phyloP scores from a whole-genome alignment of 1,139 yeast genomes.

The Arxiozyma bovina region DNA sequence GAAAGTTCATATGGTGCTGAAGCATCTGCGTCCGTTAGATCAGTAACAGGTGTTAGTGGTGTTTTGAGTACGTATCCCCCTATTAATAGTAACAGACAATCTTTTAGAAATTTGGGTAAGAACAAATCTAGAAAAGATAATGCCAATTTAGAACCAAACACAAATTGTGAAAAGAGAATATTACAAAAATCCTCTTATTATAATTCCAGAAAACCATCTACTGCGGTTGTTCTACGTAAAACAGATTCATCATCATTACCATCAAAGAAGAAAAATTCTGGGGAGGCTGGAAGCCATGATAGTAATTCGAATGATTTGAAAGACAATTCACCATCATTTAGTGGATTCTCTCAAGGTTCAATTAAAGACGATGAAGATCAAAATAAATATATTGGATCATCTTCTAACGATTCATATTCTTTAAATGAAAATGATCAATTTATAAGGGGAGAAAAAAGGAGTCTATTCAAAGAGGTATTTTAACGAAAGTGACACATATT shows the following conservation, averaged over 20 bases:
- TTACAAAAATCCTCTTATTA: background rate
- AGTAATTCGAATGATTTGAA: background rate
- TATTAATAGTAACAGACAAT: background rate
- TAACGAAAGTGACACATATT: background rate
- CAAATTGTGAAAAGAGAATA: background rate
- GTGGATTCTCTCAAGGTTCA: constrained; percentile 18
- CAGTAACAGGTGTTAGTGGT: constrained; percentile 13
- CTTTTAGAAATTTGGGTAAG: background rate
- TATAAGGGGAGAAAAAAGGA: background rate
- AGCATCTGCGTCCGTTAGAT: constrained; percentile 11
- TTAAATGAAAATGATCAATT: background rate
- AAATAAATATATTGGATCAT: background rate
- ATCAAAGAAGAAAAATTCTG: background rate
- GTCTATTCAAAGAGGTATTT: constrained; percentile 10
- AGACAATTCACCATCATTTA: constrained; percentile 8
- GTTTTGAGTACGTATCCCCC: constrained; percentile 2
- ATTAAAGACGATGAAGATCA: background rate
- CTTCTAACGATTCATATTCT: background rate
- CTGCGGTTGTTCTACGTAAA: background rate
- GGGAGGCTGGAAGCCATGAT: background rate
- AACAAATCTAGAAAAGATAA: constrained; percentile 1
- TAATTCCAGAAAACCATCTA: background rate
- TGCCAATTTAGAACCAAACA: background rate
- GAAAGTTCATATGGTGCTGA: constrained; percentile 5
- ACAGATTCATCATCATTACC: background rate